Evolutionary conservation across 2,329 filamentous ascomycete genomes (phyloP).

Genomic region (Botryotinia convoluta): DNA sequence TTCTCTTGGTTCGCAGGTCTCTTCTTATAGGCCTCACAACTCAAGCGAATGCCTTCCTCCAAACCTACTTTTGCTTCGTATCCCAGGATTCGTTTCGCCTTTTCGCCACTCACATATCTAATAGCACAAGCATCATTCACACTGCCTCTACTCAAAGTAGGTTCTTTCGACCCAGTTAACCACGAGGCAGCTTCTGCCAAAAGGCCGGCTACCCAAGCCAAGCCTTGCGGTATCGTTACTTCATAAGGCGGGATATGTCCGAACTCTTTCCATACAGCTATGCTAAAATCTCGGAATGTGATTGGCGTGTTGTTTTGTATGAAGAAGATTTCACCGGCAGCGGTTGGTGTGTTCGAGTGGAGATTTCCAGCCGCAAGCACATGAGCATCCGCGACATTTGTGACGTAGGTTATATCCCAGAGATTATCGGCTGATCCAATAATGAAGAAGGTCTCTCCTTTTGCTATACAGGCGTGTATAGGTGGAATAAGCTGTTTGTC

Average conservation of each 20-base stretch:
- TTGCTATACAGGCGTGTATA: constrained; percentile 16
- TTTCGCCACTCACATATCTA: constrained; percentile 13
- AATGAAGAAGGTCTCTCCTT: background rate
- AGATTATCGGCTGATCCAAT: constrained; percentile 9
- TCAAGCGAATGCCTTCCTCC: constrained; percentile 15
- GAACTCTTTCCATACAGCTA: constrained; percentile 14
- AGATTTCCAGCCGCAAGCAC: constrained; percentile 14
- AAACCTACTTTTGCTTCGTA: constrained; percentile 8
- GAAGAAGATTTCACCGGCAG: constrained; percentile 6
- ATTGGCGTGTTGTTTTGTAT: constrained; percentile 14
- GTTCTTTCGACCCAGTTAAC: background rate
- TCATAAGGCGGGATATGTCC: constrained; percentile 2
- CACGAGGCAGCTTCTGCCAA: constrained; percentile 4
- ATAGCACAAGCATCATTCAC: constrained; percentile 15
- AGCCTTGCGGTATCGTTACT: background rate
- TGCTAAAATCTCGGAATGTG: constrained; percentile 4
- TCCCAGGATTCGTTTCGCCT: constrained; percentile 6
- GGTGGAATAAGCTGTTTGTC: constrained; percentile 6
- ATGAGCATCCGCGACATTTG: constrained; percentile 18
- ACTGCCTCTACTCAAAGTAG: constrained; percentile 10
- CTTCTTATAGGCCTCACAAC: constrained; percentile 12
- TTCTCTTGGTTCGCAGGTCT: background rate
- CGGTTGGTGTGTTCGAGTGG: background rate
- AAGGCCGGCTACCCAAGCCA: constrained; percentile 3
- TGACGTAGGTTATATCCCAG: constrained; percentile 13